Evolutionary conservation across 371 early-diverging fungal genomes (phyloP).

Genomic region (Smittium culicis): DNA sequence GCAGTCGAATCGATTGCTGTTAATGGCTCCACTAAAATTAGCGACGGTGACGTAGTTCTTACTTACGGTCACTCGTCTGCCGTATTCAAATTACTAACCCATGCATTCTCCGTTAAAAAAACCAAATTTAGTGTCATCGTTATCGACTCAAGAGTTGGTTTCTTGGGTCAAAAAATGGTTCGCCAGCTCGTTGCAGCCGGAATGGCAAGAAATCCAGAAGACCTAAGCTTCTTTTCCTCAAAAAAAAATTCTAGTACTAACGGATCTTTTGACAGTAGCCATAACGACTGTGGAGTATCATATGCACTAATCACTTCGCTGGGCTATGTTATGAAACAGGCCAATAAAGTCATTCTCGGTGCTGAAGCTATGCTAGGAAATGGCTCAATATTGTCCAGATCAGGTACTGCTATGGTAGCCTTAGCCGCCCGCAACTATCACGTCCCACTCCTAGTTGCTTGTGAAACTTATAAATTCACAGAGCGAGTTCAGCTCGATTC

Average conservation of each 20-base stretch:
- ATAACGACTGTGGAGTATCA: conserved; percentile 16
- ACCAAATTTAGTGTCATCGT: conserved; percentile 78
- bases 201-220: conserved; percentile 11
- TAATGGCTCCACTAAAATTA: conserved; percentile 71
- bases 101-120: conserved; percentile 35
- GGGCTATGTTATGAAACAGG: conserved; percentile 66
- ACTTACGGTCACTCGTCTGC: conserved; percentile 80
- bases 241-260: background rate
- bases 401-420: conserved; percentile 84
- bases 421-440: conserved; percentile 76
- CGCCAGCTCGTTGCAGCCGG: conserved; percentile 25
- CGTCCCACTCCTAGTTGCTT: conserved; percentile 88
- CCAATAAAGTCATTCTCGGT: conserved; percentile 85
- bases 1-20: conserved; percentile 69
- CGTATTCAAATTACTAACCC: conserved; percentile 58
- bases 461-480: conserved; percentile 93
- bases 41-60: conserved; percentile 87
- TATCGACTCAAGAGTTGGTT: conserved; percentile 77
- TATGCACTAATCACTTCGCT: conserved; percentile 35
- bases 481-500: conserved; percentile 87
- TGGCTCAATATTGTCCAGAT: conserved; percentile 81
- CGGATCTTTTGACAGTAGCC: background rate
- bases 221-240: background rate
- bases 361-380: conserved; percentile 84
- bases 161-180: conserved; percentile 53